Conservation (phyloP, 1,284 basidiomycete species). For the Microbotryum saponariae region DNA sequence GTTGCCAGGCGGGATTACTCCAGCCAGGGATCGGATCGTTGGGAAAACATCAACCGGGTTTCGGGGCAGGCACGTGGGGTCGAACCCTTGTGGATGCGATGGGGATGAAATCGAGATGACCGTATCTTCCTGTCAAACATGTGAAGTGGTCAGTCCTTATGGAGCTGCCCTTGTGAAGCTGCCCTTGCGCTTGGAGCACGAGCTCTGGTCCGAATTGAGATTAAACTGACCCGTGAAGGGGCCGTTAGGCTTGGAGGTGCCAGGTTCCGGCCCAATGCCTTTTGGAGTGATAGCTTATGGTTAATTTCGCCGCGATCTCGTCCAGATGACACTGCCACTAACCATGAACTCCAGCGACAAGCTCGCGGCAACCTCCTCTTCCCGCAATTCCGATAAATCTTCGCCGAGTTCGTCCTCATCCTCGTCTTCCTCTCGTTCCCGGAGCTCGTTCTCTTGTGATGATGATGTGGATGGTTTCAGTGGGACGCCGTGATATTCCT, state of each 20-base stretch:
- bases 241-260: too few species aligned
- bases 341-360: conserved; percentile 13
- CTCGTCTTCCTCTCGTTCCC: not conserved
- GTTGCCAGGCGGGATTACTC: conserved; percentile 3
- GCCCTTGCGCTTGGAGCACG: not conserved
- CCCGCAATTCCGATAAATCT: conserved; percentile 1
- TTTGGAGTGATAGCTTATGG: too few species aligned
- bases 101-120: not conserved
- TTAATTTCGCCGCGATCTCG: too few species aligned
- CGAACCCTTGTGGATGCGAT: not conserved
- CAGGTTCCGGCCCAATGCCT: too few species aligned
- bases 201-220: too few species aligned
- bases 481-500: too few species aligned
- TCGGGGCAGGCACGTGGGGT: not conserved
- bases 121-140: not conserved
- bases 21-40: not conserved
- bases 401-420: not conserved
- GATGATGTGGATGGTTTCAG: too few species aligned
- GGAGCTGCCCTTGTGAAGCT: not conserved
- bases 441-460: too few species aligned
- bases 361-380: conserved; percentile 9
- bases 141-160: not conserved
- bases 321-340: not conserved
- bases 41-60: conserved; percentile 2
- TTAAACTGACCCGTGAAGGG: too few species aligned